Evolutionary conservation across 768 basidiomycete genomes (phyloP).

Genomic region (Lentinula detonsa): DNA sequence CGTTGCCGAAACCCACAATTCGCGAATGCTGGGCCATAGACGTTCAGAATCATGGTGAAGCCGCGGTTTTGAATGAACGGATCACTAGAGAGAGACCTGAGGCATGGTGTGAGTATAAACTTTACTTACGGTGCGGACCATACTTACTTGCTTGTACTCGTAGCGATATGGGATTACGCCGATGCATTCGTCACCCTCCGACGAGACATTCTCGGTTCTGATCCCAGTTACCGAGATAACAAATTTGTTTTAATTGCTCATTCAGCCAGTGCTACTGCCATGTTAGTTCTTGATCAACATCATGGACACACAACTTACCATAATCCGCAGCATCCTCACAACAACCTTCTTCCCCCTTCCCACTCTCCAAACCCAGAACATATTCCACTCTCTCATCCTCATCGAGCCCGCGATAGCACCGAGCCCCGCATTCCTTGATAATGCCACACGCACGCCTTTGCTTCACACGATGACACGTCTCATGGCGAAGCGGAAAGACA

Average conservation of each 20-base stretch:
- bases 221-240: neutral
- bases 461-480: neutral
- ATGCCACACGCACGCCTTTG: neutral
- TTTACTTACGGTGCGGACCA: neutral
- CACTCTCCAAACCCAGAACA: neutral
- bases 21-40: slow-evolving; percentile 3
- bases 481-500: slow-evolving; percentile 1
- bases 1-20: neutral
- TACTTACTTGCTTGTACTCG: neutral
- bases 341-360: slow-evolving; percentile 5
- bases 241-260: slow-evolving; percentile 4
- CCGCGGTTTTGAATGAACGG: slow-evolving; percentile 1
- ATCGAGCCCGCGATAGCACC: slow-evolving; percentile 3
- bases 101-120: neutral
- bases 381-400: slow-evolving; percentile 3
- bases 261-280: slow-evolving; percentile 5
- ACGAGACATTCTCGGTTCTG: neutral
- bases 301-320: neutral
- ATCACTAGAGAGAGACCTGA: neutral
- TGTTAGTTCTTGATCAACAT: neutral
- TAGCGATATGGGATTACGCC: slow-evolving; percentile 4
- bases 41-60: slow-evolving; percentile 4
- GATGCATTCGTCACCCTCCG: slow-evolving; percentile 3
- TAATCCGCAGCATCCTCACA: neutral
- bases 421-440: neutral